phyloP scores from a whole-genome alignment of 306 rosid genomes.

The Ceratonia siliqua region DNA sequence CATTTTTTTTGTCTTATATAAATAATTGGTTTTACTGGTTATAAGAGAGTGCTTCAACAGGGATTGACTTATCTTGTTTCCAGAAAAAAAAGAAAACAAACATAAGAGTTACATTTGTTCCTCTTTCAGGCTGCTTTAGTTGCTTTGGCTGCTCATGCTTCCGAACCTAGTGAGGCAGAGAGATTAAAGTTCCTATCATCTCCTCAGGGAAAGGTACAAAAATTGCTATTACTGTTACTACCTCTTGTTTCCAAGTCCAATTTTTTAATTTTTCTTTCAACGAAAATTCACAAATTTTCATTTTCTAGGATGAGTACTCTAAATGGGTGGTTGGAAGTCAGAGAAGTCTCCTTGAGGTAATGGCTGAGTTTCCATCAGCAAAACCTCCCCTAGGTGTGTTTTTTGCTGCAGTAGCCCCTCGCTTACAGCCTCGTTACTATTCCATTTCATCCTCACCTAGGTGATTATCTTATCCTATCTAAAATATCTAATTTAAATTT shows the following conservation, averaged over 20 bases:
- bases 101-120: background rate
- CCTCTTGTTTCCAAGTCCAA: background rate
- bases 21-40: background rate
- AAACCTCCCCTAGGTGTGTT: slow-evolving; percentile 96
- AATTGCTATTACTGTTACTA: background rate
- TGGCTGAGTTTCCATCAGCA: slow-evolving; percentile 94
- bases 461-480: slow-evolving; percentile 45
- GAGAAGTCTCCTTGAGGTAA: slow-evolving; percentile 88
- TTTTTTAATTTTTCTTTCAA: background rate
- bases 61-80: slow-evolving; percentile 4
- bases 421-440: slow-evolving; percentile 88
- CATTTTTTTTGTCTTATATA: slow-evolving; percentile 3
- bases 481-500: slow-evolving; percentile 2
- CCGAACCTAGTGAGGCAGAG: slow-evolving; percentile 78
- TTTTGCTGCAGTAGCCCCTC: slow-evolving; percentile 92
- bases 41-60: slow-evolving; percentile 11
- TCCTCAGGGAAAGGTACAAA: slow-evolving; percentile 83
- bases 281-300: slow-evolving; percentile 21
- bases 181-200: slow-evolving; percentile 78
- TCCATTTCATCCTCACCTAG: slow-evolving; percentile 98
- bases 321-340: slow-evolving; percentile 91
- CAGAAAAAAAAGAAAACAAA: background rate
- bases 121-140: slow-evolving; percentile 72
- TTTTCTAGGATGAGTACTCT: slow-evolving; percentile 83
- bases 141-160: slow-evolving; percentile 88